Conservation (phyloP, 768 basidiomycete genomes). For the Rhizopogon sp. region DNA sequence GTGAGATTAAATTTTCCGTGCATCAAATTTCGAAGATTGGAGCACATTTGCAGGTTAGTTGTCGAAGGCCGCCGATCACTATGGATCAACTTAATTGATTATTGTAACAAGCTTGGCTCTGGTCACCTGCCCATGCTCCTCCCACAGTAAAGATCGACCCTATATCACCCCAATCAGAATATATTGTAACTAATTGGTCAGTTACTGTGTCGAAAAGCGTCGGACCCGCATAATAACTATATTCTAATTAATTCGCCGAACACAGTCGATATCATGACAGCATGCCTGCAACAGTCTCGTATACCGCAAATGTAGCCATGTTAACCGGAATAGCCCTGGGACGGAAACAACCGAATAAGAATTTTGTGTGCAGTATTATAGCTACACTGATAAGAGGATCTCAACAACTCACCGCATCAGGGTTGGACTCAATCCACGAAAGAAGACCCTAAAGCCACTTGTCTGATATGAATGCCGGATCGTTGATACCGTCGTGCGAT, state of each 20-base stretch:
- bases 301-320: constrained; percentile 75
- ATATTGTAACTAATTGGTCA: too few relatives aligned
- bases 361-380: background rate
- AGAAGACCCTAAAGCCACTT: constrained; percentile 70
- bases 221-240: background rate
- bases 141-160: too few relatives aligned
- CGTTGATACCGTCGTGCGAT: constrained; percentile 54
- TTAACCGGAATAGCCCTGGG: constrained; percentile 79
- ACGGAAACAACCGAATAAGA: background rate
- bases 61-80: too few relatives aligned
- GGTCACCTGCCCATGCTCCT: too few relatives aligned
- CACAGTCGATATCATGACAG: constrained; percentile 17
- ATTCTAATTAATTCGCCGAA: background rate
- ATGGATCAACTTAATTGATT: too few relatives aligned
- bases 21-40: too few relatives aligned
- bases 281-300: constrained; percentile 52
- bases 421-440: constrained; percentile 73
- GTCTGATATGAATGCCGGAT: constrained; percentile 52
- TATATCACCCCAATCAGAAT: too few relatives aligned
- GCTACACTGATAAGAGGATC: background rate
- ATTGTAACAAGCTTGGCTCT: too few relatives aligned
- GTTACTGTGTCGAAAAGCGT: too few relatives aligned
- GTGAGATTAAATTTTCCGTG: too few relatives aligned
- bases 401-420: constrained; percentile 53
- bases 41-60: too few relatives aligned